Percentiles rank a stretch among this genome's conserved stretches.
Evolutionary conservation across 371 early-diverging fungal species (phyloP).

Genomic region (Lichtheimia ornata): DNA sequence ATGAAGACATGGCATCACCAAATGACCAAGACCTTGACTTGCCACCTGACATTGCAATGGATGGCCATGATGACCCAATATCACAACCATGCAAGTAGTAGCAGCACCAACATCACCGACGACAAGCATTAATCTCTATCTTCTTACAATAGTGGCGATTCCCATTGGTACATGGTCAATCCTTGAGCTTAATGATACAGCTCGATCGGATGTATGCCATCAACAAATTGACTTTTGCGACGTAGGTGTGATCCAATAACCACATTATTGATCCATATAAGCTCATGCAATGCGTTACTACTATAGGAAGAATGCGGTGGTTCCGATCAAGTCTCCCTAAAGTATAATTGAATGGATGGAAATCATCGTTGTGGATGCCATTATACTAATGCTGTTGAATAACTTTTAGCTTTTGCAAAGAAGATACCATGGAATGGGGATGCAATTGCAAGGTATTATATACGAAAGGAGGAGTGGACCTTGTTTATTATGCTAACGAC

Average conservation of each 20-base stretch:
- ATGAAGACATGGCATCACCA: no score
- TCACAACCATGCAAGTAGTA: no score
- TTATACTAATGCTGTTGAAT: background rate
- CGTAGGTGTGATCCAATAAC: conserved; percentile 1
- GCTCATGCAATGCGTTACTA: background rate
- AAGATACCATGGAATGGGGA: conserved; percentile 44
- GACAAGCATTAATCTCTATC: background rate
- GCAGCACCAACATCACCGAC: no score
- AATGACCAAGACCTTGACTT: no score
- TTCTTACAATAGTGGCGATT: conserved; percentile 18
- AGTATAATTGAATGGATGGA: conserved; percentile 3
- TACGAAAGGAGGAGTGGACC: background rate
- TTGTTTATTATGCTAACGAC: no score
- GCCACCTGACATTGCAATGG: no score
- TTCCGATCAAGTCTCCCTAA: conserved; percentile 2
- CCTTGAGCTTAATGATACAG: conserved; percentile 11
- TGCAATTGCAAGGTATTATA: conserved; percentile 40
- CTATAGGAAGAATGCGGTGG: conserved; percentile 20
- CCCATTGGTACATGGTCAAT: conserved; percentile 20
- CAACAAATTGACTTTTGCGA: conserved; percentile 17
- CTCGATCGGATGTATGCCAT: conserved; percentile 9
- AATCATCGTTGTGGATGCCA: no score
- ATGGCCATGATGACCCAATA: no score
- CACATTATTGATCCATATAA: no score
- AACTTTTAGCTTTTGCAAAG: conserved; percentile 18